Conservation (phyloP, 306 rosid species). For the Nissolia schottii region DNA sequence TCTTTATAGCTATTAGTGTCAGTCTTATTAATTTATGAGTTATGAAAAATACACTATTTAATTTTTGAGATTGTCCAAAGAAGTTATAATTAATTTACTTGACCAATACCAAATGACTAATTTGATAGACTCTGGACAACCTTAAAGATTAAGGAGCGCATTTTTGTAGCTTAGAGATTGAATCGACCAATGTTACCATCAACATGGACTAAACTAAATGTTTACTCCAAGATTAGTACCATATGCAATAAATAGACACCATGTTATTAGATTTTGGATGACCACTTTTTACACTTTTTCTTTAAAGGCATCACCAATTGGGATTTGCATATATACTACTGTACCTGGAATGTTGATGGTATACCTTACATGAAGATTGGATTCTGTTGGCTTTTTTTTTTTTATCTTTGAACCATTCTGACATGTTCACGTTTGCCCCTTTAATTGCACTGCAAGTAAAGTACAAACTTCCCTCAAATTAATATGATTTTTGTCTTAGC, state of each 20-base stretch:
- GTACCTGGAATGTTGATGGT: not conserved
- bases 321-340: not conserved
- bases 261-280: not conserved
- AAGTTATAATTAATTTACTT: too few species aligned
- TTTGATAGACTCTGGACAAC: too few species aligned
- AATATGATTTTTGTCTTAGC: constrained; percentile 28
- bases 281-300: not conserved
- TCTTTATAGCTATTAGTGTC: too few species aligned
- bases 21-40: too few species aligned
- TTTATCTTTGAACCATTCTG: constrained; percentile 19
- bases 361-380: not conserved
- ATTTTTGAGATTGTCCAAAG: too few species aligned
- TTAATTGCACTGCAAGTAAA: constrained; percentile 35
- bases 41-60: too few species aligned
- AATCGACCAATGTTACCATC: too few species aligned
- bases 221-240: too few species aligned
- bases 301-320: not conserved
- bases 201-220: too few species aligned
- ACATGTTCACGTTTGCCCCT: constrained; percentile 24
- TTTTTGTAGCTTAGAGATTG: too few species aligned
- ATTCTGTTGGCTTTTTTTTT: constrained; percentile 20
- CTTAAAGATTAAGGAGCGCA: too few species aligned
- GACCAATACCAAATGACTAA: too few species aligned
- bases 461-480: constrained; percentile 30
- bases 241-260: not conserved